A percentile compares a stretch with the other conserved stretches of the same genome.
phyloP scores from a whole-genome alignment of 768 basidiomycete genomes.

The Hemileccinum impolitum region DNA sequence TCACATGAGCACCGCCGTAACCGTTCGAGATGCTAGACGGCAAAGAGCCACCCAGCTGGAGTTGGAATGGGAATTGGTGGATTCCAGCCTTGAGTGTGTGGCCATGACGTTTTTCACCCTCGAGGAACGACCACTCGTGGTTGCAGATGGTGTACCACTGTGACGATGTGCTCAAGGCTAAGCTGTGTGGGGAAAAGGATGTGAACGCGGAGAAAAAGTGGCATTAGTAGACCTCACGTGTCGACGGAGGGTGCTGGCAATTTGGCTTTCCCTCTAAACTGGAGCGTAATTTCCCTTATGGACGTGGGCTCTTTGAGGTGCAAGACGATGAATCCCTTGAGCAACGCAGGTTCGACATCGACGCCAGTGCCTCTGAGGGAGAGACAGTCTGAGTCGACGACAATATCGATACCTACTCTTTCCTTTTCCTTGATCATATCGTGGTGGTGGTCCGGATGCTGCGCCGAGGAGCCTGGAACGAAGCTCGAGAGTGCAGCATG shows the following conservation, averaged over 20 bases:
- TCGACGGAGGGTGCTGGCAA: slow-evolving; percentile 58
- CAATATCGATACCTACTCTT: slow-evolving; percentile 65
- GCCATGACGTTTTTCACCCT: slow-evolving; percentile 70
- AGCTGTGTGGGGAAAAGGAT: slow-evolving; percentile 14
- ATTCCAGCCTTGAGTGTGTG: slow-evolving; percentile 96
- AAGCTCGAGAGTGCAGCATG: slow-evolving; percentile 37
- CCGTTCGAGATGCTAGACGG: slow-evolving; percentile 68
- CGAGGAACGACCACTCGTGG: slow-evolving; percentile 92
- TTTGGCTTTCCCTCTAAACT: slow-evolving; percentile 79
- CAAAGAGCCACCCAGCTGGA: slow-evolving; percentile 79
- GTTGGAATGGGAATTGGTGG: slow-evolving; percentile 89
- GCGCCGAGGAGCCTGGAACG: slow-evolving; percentile 17
- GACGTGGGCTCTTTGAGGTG: slow-evolving; percentile 79
- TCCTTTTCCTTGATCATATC: slow-evolving; percentile 47
- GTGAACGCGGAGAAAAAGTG: slow-evolving; percentile 1
- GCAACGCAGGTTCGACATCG: slow-evolving; percentile 77
- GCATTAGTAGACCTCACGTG: slow-evolving; percentile 43
- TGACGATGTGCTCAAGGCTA: slow-evolving; percentile 29
- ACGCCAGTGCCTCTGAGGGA: slow-evolving; percentile 74
- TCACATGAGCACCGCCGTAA: slow-evolving; percentile 60
- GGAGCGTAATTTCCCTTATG: slow-evolving; percentile 79
- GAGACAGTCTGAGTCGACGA: slow-evolving; percentile 67
- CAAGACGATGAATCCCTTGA: slow-evolving; percentile 80
- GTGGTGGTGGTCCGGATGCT: slow-evolving; percentile 24
- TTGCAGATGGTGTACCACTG: slow-evolving; percentile 64